A percentile compares a stretch with the other conserved stretches of the same genome.
These are phyloP conservation scores for Cutaneotrichosporon sp. DNA, from an alignment of 1,284 basidiomycete species.

Conservation along the genomic window DNA sequence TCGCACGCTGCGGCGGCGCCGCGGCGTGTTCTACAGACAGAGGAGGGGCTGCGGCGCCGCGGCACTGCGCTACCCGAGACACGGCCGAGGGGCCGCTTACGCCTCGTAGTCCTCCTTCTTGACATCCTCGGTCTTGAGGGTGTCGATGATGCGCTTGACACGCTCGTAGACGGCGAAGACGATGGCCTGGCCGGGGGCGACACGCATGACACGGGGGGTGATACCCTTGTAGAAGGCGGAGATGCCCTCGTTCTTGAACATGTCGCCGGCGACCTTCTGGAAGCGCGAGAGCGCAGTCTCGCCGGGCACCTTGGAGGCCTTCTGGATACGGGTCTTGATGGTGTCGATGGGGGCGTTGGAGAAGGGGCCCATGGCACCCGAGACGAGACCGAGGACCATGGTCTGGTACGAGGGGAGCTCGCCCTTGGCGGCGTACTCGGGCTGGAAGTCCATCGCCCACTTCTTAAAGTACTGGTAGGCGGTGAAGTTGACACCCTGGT, in stretches of 20 bases:
- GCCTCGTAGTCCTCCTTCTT: conserved; percentile 27
- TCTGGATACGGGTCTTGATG: conserved; percentile 87
- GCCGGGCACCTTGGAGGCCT: conserved; percentile 73
- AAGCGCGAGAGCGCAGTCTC: conserved; percentile 74
- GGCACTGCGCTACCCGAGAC: not conserved
- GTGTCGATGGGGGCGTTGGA: conserved; percentile 98
- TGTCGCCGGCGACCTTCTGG: conserved; percentile 76
- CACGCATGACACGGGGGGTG: conserved; percentile 91
- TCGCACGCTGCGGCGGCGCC: conserved; percentile 1
- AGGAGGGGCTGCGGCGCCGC: not conserved
- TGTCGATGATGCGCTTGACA: conserved; percentile 72
- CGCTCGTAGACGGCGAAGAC: conserved; percentile 72
- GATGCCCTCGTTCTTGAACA: conserved; percentile 91
- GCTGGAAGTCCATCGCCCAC: conserved; percentile 73
- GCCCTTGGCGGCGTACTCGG: conserved; percentile 60
- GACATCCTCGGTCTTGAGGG: conserved; percentile 59
- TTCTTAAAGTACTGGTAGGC: conserved; percentile 97
- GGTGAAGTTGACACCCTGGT: conserved; percentile 98
- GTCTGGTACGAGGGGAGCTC: conserved; percentile 89
- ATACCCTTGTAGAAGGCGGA: conserved; percentile 96
- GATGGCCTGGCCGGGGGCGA: conserved; percentile 78
- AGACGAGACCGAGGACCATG: conserved; percentile 90
- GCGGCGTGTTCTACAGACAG: conserved; percentile 1
- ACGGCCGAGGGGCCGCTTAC: conserved; percentile 10
- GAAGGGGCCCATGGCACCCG: conserved; percentile 96